These are phyloP conservation scores for Metschnikowia santaceciliae DNA, from an alignment of 805 yeast genomes.

Conservation along the genomic window DNA sequence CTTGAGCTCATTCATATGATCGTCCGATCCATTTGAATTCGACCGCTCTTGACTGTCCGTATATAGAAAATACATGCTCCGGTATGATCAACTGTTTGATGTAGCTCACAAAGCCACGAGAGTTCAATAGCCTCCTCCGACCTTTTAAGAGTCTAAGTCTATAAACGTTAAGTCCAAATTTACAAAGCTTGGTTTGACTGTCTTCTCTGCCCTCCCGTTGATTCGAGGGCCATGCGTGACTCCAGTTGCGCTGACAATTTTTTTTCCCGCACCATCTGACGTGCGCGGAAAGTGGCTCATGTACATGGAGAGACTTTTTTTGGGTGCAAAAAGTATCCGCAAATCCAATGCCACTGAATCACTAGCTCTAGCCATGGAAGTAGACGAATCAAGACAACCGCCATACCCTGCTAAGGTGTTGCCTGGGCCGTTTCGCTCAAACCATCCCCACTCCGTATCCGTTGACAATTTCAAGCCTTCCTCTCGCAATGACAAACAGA, in stretches of 20 bases:
- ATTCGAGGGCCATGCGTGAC: neutral
- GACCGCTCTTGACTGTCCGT: conserved; percentile 15
- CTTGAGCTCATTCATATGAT: conserved; percentile 10
- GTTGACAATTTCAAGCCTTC: neutral
- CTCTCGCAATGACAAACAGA: neutral
- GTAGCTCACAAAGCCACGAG: neutral
- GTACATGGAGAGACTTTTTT: neutral
- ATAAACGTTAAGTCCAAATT: too few relatives aligned
- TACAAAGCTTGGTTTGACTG: too few relatives aligned
- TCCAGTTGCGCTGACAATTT: neutral
- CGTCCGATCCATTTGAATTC: neutral
- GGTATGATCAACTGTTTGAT: conserved; percentile 12
- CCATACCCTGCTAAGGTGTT: neutral
- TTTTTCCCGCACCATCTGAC: neutral
- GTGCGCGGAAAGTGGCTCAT: neutral
- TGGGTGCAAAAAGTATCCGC: conserved; percentile 4
- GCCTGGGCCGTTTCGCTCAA: neutral
- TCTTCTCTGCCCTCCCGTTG: too few relatives aligned
- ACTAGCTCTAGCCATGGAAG: neutral
- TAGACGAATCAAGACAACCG: neutral
- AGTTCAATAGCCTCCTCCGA: too few relatives aligned
- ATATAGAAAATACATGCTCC: conserved; percentile 20
- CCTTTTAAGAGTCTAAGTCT: too few relatives aligned
- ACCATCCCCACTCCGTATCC: neutral
- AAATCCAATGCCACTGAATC: neutral